Percentiles rank a stretch among this genome's conserved stretches.
Conservation (phyloP, 139 green algal species). For the Coelastrella sp. region DNA sequence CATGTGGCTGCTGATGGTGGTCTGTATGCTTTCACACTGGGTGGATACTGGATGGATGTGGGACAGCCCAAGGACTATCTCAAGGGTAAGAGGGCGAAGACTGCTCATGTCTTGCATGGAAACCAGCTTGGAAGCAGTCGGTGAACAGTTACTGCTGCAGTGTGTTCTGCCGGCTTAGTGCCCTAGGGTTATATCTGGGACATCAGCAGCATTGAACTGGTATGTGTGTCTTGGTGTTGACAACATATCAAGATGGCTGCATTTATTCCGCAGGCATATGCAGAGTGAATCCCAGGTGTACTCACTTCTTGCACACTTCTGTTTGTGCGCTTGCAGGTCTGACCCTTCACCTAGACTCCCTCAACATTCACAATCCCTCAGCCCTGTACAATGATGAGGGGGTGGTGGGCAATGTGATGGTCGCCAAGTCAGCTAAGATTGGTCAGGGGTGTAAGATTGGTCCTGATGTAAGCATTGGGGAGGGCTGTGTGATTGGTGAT, state of each 20-base stretch:
- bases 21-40: slow-evolving; percentile 92
- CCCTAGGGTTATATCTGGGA: no score
- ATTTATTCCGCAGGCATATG: no score
- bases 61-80: slow-evolving; percentile 97
- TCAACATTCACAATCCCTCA: slow-evolving; percentile 70
- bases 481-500: slow-evolving; percentile 89
- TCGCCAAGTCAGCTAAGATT: slow-evolving; percentile 85
- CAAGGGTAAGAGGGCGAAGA: slow-evolving; percentile 52
- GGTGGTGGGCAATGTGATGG: slow-evolving; percentile 85
- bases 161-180: no score
- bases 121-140: no score
- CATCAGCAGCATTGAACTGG: no score
- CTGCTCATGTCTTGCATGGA: no score
- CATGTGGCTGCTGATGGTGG: slow-evolving; percentile 87
- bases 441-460: slow-evolving; percentile 89
- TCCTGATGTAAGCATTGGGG: slow-evolving; percentile 91
- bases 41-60: slow-evolving; percentile 99
- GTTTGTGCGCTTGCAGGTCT: slow-evolving; percentile 69
- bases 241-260: no score
- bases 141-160: no score
- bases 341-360: slow-evolving; percentile 87
- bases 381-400: slow-evolving; percentile 69
- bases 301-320: background rate
- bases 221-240: no score
- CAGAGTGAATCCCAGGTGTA: background rate